Evolutionary conservation across 2,329 filamentous ascomycete genomes (phyloP), one percentile per base, ranked within the genome.

Genomic region (Arthroderma sp.): DNA sequence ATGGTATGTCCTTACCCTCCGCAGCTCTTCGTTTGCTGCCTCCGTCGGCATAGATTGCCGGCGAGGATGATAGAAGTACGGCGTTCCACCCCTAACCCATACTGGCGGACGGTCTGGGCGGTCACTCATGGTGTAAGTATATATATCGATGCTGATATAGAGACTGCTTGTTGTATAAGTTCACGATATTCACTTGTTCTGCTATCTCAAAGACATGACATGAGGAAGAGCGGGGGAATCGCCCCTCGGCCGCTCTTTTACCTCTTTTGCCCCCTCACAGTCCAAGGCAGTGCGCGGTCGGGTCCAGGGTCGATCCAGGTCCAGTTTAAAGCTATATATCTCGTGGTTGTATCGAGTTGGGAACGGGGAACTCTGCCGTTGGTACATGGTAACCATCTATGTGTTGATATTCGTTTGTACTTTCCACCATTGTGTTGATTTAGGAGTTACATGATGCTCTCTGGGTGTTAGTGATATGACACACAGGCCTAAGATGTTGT

Each of bases 51-150:
- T 25, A 28, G 31, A 43, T n/a, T 31, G 35, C 52, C 9, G 38
- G 38, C 51, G n/a, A 43, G 59, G 28, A 23, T 59, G 41, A 39
- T 62, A 60, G 35, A 59, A 61, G 31, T 54, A 60, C n/a, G 59
- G 52, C 21, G 60, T 56, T 23, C 61, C 61, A 39, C 61, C 61
- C 25, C 58, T 54, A 37, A 63, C 61, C 60, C 60, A 63, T 47
- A 62, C 60, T 0, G 61, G 61, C 35, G 54, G 57, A 57, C 54
- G 61, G 13, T 61, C 57, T 17, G 61, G 61, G 53, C 59, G 57
- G 55, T 63, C 61, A 54, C 33, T 38, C 51, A 54, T 52, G 21
- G 9, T 54, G 17, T 39, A n/a, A 31, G 3, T 25, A 25, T 51
- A 51, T 17, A 43, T 21, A 43, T 17, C n/a, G 23, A 17, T 51